A percentile compares a stretch with the other conserved stretches of the same genome.
Evolutionary conservation across 1,284 basidiomycete genomes (phyloP).

Genomic region (Heterobasidion annosum): DNA sequence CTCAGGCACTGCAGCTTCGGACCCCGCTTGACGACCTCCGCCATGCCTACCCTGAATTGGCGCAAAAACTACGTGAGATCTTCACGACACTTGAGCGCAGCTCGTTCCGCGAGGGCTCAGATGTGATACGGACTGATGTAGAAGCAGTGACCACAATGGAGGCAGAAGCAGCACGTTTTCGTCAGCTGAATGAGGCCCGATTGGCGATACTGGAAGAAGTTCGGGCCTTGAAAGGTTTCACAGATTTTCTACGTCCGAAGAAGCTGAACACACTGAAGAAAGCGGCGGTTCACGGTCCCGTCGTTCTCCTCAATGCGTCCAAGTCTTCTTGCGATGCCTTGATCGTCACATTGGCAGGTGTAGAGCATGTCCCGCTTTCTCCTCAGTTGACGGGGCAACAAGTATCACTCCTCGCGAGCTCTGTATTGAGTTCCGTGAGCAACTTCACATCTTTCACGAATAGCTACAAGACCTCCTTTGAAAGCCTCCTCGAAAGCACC

Average conservation of each 20-base stretch:
- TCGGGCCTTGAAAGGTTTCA: constrained; percentile 9
- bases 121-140: constrained; percentile 3
- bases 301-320: constrained; percentile 21
- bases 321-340: constrained; percentile 19
- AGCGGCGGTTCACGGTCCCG: constrained; percentile 17
- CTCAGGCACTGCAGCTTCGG: constrained; percentile 19
- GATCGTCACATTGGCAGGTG: constrained; percentile 8
- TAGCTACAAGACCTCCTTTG: neutral
- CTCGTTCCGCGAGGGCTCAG: constrained; percentile 1
- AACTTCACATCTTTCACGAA: neutral
- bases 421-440: neutral
- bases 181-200: neutral
- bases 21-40: constrained; percentile 20
- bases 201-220: neutral
- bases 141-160: neutral
- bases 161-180: neutral
- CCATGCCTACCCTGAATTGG: constrained; percentile 11
- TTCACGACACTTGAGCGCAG: constrained; percentile 13
- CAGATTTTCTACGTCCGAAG: constrained; percentile 15
- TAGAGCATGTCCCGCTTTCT: neutral
- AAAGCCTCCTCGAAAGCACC: too few species aligned
- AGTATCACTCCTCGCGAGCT: neutral
- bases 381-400: neutral
- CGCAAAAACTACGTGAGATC: constrained; percentile 12
- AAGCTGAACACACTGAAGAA: constrained; percentile 8